phyloP scores from a whole-genome alignment of 2,329 filamentous ascomycete species.

The Pseudocercospora eumusae region DNA sequence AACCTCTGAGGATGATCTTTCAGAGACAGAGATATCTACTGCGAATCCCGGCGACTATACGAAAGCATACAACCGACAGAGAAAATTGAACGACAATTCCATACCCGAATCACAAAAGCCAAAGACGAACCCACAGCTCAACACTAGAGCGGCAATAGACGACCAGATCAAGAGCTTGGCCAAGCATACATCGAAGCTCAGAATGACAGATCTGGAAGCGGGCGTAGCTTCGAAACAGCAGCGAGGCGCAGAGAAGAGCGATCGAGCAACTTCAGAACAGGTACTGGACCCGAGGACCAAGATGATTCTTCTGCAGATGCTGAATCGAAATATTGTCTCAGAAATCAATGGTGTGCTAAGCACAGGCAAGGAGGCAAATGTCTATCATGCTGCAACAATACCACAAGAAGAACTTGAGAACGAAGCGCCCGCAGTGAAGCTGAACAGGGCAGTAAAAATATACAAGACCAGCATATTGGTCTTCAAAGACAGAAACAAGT shows the following conservation, averaged over 20 bases:
- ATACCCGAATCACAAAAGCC: constrained; percentile 58
- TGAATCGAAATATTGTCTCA: constrained; percentile 84
- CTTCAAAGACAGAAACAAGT: constrained; percentile 96
- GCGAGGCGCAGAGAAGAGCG: constrained; percentile 66
- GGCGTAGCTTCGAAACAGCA: constrained; percentile 52
- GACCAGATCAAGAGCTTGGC: constrained; percentile 85
- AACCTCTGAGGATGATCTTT: constrained; percentile 54
- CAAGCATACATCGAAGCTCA: constrained; percentile 82
- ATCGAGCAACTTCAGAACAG: constrained; percentile 91
- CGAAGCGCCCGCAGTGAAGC: constrained; percentile 45
- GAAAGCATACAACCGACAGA: constrained; percentile 85
- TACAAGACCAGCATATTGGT: constrained; percentile 98
- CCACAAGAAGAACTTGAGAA: constrained; percentile 56
- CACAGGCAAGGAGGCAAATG: constrained; percentile 97
- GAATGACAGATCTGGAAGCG: constrained; percentile 65
- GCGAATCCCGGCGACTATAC: constrained; percentile 69
- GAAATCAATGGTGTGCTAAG: constrained; percentile 95
- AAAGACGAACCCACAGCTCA: constrained; percentile 75
- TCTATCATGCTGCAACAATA: constrained; percentile 81
- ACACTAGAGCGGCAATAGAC: constrained; percentile 77
- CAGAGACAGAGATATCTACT: constrained; percentile 54
- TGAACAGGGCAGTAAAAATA: constrained; percentile 91
- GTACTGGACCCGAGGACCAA: constrained; percentile 91
- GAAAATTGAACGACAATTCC: constrained; percentile 61
- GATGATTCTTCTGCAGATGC: constrained; percentile 94